Evolutionary conservation across 2,329 filamentous ascomycete species (phyloP), one percentile per base, ranked within the genome.

Genomic region (Aspergillus aculeatus): DNA sequence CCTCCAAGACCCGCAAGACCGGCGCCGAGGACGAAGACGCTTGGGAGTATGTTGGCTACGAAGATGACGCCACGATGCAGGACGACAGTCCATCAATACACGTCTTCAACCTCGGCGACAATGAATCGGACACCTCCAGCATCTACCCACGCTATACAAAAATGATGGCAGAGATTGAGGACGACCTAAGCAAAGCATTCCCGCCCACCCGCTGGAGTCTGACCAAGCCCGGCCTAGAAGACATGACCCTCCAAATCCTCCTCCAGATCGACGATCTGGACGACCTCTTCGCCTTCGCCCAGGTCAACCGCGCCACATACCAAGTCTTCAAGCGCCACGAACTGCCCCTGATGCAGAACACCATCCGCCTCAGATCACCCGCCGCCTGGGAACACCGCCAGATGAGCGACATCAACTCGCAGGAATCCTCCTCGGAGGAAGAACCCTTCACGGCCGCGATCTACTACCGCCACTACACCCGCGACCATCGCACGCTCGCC

Each of bases 301-400:
- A 51, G 2, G 51, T 54, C 19, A 61, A 54, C 47, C 51, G 24
- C 23, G 59, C 38, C 31, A 52, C 24, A 9, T 61, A 61, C 59
- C 38, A 54, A 9, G 48, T 50, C 16, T 58, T 61, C 38, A 61
- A 61, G 23, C 35, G 51, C 16, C 52, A 59, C n/a, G 56, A 55
- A 14, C 47, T 58, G 16, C 55, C 47, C 4, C 32, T 59, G 21
- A 41, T 56, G 50, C 44, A 54, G 14, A 41, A 48, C 19, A 38
- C 54, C 6, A 31, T 62, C 24, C 48, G 55, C 26, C 51, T 41
- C 49, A 29, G 32, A 21, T 57, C 57, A 11, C 47, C 60, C 24
- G 29, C 60, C 3, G 60, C 57, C 12, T 62, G 60, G 60, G 57
- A 62, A 24, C 57, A 60, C 19, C 60, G 54, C 9, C 44, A 62